These are phyloP conservation scores for Salix dunnii DNA, from an alignment of 345 rosid species.

Conservation along the genomic window DNA sequence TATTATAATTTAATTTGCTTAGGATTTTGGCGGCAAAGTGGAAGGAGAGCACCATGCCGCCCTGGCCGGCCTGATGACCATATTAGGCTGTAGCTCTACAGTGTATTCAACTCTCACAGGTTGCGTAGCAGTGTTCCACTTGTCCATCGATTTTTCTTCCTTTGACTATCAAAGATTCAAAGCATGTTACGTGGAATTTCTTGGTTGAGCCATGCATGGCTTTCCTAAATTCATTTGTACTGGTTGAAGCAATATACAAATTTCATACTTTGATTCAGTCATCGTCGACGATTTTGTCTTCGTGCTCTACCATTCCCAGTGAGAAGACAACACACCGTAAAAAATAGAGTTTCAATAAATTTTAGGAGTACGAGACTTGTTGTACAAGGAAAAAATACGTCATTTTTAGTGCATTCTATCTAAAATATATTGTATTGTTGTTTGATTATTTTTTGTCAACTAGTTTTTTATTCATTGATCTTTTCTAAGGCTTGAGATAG, in stretches of 20 bases:
- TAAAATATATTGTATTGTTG: too few species aligned
- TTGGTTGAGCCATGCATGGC: neutral
- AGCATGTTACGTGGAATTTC: neutral
- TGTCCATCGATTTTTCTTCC: conserved; percentile 8
- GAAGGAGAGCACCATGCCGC: conserved; percentile 17
- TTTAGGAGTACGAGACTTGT: too few species aligned
- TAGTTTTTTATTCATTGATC: too few species aligned
- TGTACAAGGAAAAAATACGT: fast-evolving
- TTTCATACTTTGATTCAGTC: too few species aligned
- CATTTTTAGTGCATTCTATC: fast-evolving
- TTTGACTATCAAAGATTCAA: neutral
- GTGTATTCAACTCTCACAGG: neutral
- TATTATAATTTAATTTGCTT: neutral
- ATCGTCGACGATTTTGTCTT: too few species aligned
- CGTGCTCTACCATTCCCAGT: too few species aligned
- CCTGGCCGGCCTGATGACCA: conserved; percentile 26
- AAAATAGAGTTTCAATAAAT: too few species aligned
- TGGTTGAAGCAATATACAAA: too few species aligned
- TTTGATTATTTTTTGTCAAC: too few species aligned
- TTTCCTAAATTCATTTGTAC: too few species aligned
- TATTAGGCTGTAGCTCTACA: neutral
- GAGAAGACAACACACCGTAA: too few species aligned
- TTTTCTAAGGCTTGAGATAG: too few species aligned
- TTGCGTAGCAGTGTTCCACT: conserved; percentile 10
- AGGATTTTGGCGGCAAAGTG: conserved; percentile 10